Evolutionary conservation across 306 rosid genomes (phyloP), one percentile per base, ranked within the genome.

Genomic region (Sechiopsis laciniata): DNA sequence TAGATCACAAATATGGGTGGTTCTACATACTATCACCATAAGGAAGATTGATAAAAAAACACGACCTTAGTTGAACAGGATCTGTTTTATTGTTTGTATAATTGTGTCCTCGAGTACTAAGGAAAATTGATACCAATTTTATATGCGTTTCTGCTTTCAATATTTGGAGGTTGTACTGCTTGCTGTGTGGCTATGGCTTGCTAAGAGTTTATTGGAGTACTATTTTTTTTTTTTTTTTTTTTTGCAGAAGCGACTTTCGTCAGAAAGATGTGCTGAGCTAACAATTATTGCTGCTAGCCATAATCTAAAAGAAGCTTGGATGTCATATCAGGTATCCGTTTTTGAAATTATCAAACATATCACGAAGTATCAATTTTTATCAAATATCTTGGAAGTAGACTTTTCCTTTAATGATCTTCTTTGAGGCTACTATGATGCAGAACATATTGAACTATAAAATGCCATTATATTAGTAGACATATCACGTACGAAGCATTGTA

Each of bases 251-350:
- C 98, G 92, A 8, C 83, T 94, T 22, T 78, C 97, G 17, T 82
- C 96, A 24, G 98, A 88, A 88, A 88, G 72, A 81, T 94, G 98
- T 67, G 96, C 90, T 1, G 95, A 94, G 87, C 87, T 89, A 76
- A 86, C 91, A 45, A 90, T 94, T 79, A 86, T 94, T 84, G 97
- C 98, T 66, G 91, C 96, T 24, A 83, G 89, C 64, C 97, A 90
- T 88, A 84, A 84, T 77, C 82, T 94, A 45, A 94, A 89, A 78
- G 98, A 94, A 89, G 98, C 81, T 80, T 94, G 98, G 98, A 94
- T 94, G 85, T 89, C 98, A 72, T 67, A 78, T 83, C 97, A 90
- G 96, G 98, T 94, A 85, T 72, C 68, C 51, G 24, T 75, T 76
- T 80, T 72, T 55, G 19, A 50, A 78, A 26, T 54, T 22, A 14